phyloP scores from a whole-genome alignment of 495 filamentous ascomycete species.

The Rhizodiscina lignyota region DNA sequence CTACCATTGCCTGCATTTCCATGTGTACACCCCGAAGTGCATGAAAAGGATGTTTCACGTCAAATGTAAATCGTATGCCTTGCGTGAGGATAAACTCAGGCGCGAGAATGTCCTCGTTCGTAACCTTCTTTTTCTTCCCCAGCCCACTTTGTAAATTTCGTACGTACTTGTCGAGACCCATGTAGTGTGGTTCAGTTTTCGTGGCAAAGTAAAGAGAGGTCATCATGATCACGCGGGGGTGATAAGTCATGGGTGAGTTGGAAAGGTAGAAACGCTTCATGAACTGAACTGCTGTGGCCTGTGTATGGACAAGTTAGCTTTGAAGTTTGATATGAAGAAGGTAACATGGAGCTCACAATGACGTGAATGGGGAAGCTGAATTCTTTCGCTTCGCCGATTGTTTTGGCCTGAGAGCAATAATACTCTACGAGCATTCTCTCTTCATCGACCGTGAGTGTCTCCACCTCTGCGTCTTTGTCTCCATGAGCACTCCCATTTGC shows the following conservation, averaged over 20 bases:
- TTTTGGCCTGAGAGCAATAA: conserved; percentile 47
- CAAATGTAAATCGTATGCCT: conserved; percentile 83
- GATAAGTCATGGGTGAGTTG: conserved; percentile 89
- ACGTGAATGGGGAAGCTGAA: conserved; percentile 68
- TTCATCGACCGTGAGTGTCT: conserved; percentile 66
- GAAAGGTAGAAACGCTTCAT: conserved; percentile 87
- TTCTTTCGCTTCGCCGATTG: conserved; percentile 49
- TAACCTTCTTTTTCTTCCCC: conserved; percentile 26
- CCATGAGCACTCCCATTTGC: conserved; percentile 3
- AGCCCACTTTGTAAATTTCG: conserved; percentile 29
- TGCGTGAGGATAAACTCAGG: conserved; percentile 86
- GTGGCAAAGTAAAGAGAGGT: conserved; percentile 80
- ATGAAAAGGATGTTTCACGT: conserved; percentile 80
- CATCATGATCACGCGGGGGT: conserved; percentile 69
- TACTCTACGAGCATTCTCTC: conserved; percentile 67
- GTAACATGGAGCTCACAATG: conserved; percentile 30
- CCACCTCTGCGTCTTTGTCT: conserved; percentile 32
- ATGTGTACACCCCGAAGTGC: conserved; percentile 72
- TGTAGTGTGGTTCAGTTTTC: conserved; percentile 77
- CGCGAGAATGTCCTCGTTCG: conserved; percentile 61
- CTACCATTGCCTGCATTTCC: conserved; percentile 53
- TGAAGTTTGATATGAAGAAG: background rate
- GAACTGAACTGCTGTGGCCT: conserved; percentile 84
- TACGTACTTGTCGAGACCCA: conserved; percentile 47
- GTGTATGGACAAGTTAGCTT: conserved; percentile 1